phyloP scores from a whole-genome alignment of 345 rosid species.

The Brassica incana region DNA sequence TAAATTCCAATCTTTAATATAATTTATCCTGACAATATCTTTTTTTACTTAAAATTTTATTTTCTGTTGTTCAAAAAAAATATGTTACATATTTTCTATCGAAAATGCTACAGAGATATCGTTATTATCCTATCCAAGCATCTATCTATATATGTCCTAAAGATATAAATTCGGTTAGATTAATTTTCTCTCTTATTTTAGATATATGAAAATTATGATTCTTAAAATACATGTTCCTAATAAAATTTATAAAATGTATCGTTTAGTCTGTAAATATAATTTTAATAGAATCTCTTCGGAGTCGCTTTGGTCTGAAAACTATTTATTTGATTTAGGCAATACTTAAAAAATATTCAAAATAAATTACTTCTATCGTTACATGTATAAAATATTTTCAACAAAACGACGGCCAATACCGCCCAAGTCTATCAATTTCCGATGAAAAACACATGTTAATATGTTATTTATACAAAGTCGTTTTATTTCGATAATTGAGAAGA shows the following conservation, averaged over 20 bases:
- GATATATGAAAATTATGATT: no score
- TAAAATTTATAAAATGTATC: no score
- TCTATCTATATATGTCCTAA: no score
- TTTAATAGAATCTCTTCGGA: no score
- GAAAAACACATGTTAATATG: conserved; percentile 2
- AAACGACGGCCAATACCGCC: conserved; percentile 18
- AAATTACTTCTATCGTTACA: neutral
- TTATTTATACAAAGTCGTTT: neutral
- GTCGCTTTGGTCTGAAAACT: neutral
- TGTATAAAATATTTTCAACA: neutral
- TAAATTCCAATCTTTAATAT: neutral
- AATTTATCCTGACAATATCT: neutral
- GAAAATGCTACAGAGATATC: neutral
- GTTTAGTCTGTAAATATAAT: no score
- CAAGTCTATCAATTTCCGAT: neutral
- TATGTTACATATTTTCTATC: neutral
- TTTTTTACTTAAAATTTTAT: neutral
- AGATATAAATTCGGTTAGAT: no score
- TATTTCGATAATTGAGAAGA: neutral
- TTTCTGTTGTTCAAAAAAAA: neutral
- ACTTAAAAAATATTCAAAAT: no score
- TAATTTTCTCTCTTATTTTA: no score
- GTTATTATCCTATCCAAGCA: neutral
- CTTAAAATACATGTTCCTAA: no score
- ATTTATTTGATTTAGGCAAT: neutral